A percentile compares a stretch with the other conserved stretches of the same genome.
phyloP scores from a whole-genome alignment of 2,329 filamentous ascomycete species.

The Piedraia hortae region DNA sequence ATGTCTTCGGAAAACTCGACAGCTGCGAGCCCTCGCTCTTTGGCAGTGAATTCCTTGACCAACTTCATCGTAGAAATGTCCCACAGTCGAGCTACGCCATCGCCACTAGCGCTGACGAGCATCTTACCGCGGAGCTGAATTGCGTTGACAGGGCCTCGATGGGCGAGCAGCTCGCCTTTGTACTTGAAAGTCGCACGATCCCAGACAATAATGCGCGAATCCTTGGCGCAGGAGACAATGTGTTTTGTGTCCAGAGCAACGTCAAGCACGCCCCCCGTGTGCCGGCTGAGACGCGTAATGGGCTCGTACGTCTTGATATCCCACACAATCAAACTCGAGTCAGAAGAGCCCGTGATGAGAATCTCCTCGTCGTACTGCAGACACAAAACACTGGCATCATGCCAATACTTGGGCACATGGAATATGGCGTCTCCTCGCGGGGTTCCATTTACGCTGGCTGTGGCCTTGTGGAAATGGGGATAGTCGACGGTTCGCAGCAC shows the following conservation, averaged over 20 bases:
- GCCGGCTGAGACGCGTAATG: conserved; percentile 47
- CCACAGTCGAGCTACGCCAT: conserved; percentile 85
- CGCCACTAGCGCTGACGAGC: conserved; percentile 77
- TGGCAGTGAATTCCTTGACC: conserved; percentile 69
- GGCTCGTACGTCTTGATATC: conserved; percentile 59
- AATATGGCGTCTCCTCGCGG: conserved; percentile 20
- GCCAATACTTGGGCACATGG: conserved; percentile 28
- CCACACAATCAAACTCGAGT: conserved; percentile 77
- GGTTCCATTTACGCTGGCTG: conserved; percentile 21
- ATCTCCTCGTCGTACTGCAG: conserved; percentile 83
- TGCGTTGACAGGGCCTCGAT: conserved; percentile 80
- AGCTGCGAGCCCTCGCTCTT: conserved; percentile 81
- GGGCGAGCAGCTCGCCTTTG: conserved; percentile 55
- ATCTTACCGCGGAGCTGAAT: conserved; percentile 84
- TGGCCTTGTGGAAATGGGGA: conserved; percentile 14
- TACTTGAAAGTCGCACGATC: conserved; percentile 52
- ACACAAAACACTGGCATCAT: conserved; percentile 81
- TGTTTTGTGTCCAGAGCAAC: conserved; percentile 76
- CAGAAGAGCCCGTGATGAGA: conserved; percentile 82
- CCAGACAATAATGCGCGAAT: conserved; percentile 83
- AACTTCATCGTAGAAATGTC: conserved; percentile 70
- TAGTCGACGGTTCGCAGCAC: conserved; percentile 17
- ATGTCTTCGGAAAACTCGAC: conserved; percentile 91
- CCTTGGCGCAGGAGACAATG: conserved; percentile 93
- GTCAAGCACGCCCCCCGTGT: conserved; percentile 73